These are phyloP conservation scores for Fusarium algeriense DNA, from an alignment of 2,329 filamentous ascomycete genomes.

Conservation along the genomic window DNA sequence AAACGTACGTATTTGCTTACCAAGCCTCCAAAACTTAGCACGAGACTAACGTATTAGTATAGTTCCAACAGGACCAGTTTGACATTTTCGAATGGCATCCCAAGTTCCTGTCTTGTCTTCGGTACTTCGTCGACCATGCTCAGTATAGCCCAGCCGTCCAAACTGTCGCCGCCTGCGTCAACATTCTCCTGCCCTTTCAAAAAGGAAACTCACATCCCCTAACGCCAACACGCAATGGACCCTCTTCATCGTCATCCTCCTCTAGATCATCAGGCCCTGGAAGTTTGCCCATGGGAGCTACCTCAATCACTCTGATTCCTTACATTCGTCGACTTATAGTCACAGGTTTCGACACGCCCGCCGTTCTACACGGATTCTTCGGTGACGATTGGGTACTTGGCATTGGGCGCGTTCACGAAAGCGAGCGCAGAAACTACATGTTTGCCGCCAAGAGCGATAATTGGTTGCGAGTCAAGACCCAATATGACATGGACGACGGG, in stretches of 20 bases:
- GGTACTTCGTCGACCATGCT: conserved; percentile 91
- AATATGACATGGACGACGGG: conserved; percentile 87
- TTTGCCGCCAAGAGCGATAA: conserved; percentile 94
- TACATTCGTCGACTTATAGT: conserved; percentile 92
- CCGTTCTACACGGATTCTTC: conserved; percentile 94
- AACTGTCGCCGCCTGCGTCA: conserved; percentile 89
- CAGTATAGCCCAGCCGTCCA: conserved; percentile 87
- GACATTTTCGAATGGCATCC: conserved; percentile 95
- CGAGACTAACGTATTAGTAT: conserved; percentile 28
- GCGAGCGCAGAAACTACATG: conserved; percentile 92
- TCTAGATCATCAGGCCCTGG: conserved; percentile 47
- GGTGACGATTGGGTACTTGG: conserved; percentile 91
- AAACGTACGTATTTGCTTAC: conserved; percentile 36
- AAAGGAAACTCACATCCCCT: conserved; percentile 58
- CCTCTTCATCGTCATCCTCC: conserved; percentile 43
- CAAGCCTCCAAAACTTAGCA: conserved; percentile 6
- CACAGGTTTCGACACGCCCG: conserved; percentile 88
- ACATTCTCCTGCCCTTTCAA: conserved; percentile 91
- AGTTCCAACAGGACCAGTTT: conserved; percentile 67
- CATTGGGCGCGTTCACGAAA: conserved; percentile 85
- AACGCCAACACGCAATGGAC: conserved; percentile 54
- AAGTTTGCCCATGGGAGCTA: conserved; percentile 28
- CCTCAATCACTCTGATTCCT: conserved; percentile 78
- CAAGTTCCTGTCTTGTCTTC: conserved; percentile 88
- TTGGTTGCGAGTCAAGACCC: conserved; percentile 89